Base-by-base conservation (phyloP, 495 filamentous ascomycete species). In the Echria macrotheca region DNA sequence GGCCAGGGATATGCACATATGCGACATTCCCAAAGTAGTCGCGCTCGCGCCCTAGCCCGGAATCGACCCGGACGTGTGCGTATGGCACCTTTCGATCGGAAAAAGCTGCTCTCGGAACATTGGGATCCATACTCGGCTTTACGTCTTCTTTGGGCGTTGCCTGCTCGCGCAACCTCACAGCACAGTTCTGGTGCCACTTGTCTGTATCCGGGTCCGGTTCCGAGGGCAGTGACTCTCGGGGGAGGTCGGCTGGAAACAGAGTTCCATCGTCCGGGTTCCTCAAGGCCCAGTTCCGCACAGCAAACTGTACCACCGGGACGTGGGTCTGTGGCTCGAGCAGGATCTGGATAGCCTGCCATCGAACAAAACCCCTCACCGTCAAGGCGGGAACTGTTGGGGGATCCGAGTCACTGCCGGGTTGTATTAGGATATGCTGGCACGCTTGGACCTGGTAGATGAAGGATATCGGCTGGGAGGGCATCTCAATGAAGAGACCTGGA, bases 331-430 rank as follows among this genome's bases (percentile, higher is more conserved):
- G 93, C 44, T 84, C 87, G 10, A 97, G 77, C 24, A 97, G 74
- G 23, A 95, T 69, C 68, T 97, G 89, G 12, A 98, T 89, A 2
- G 87, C 86, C 73, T 96, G 87, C 91, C 91, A 98, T 59, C 84
- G 82, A 32, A 91, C 83, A 62, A 95, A 98, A 19, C 93, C 93
- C 53, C 78, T 80, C 0, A 76, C 72, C 31, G 89, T 90, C 47
- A 98, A 70, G 11, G 89, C 86, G 8, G 93, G 93, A 29, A 95
- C 75, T 1, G 78, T 80, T 0, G 93, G 93, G 9, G 82, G 68
- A 2, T 77, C 74, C 59, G 84, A 95, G 37, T 85, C 81, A 54
- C 91, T 79, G 10, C 73, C 68, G 15, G 81, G 79, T 0, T 85
- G 84, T 11, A 70, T 56, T 10, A 91, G 76, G 24, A 78, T 80